Conservation (phyloP, 1,284 basidiomycete species). For the Trametes sp. region DNA sequence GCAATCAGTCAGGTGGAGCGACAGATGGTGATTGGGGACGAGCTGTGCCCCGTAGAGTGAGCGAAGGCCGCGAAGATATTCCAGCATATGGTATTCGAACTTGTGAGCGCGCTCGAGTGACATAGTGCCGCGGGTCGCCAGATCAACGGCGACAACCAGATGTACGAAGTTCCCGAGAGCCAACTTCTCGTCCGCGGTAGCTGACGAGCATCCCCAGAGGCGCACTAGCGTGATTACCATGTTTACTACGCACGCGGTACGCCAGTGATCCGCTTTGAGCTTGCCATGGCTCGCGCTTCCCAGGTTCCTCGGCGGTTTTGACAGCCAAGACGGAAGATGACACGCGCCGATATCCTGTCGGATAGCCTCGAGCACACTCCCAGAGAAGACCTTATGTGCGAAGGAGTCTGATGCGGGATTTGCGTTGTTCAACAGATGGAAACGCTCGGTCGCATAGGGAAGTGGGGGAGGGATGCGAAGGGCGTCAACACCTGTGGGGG, state of each 20-base stretch:
- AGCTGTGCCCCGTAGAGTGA: constrained; percentile 41
- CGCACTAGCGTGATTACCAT: constrained; percentile 5
- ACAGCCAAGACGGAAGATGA: background rate
- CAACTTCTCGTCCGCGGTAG: background rate
- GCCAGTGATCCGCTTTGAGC: constrained; percentile 1
- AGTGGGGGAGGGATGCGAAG: background rate
- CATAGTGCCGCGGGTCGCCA: constrained; percentile 13
- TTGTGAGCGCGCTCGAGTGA: background rate
- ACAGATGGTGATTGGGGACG: constrained; percentile 48
- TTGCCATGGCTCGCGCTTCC: constrained; percentile 1
- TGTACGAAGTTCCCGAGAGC: constrained; percentile 2
- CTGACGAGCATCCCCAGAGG: background rate
- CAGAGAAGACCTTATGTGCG: background rate
- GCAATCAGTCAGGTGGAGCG: constrained; percentile 42
- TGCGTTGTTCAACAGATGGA: background rate
- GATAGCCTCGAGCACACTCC: background rate
- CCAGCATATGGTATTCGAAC: constrained; percentile 39
- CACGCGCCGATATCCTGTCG: background rate
- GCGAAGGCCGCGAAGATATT: constrained; percentile 41
- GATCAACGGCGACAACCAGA: constrained; percentile 11
- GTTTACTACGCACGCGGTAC: constrained; percentile 1
- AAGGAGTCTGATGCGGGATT: background rate
- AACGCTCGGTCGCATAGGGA: background rate
- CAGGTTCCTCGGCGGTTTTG: background rate
- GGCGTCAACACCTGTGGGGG: background rate